Evolutionary conservation across 2,329 filamentous ascomycete species (phyloP), one percentile per base, ranked within the genome.

Genomic region (Penicillium sp.): DNA sequence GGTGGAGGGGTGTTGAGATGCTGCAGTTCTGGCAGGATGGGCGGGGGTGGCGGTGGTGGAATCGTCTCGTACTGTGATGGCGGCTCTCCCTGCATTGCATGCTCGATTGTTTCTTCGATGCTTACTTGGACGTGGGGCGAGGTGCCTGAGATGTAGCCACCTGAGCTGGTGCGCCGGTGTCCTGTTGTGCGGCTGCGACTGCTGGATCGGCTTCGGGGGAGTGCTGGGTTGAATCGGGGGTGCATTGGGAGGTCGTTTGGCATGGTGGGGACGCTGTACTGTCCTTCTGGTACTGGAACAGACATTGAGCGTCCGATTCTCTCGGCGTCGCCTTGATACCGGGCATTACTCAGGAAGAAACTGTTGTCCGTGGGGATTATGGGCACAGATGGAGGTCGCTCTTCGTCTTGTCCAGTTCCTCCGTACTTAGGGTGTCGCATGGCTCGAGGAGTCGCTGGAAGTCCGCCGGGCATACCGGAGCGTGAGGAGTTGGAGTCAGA

Each of bases 401-500:
- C 77, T 32, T 76, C 71, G 41, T 79, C 75, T 32, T 63, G 56
- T 46, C 66, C 67, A 41, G 62, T 66, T 70, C 81, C 58, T 27
- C 59, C 81, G 62, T 93, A 85, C 40, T 90, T 85, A 1, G 84
- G 83, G 68, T 95, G 85, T 18, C 89, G 84, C 91, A 97, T 96
- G 1, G 91, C 91, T 75, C 90, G 87, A 29, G 93, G 92, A 0
- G 92, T 97, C 2, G 91, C 90, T 13, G 93, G 91, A n/a, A 96
- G 81, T 0, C 91, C 92, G 47, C 93, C 81, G 6, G 83, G 80
- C 1, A 67, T 67, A 1, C 76, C 76, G 13, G 80, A 79, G 2
- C 77, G 73, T 7, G 71, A 69, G 1, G 72, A 74, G 51, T 64
- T 66, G 0, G 74, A 75, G 48, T 76, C 74, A 8, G 72, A 74